These are phyloP conservation scores for Russula virescens DNA, from an alignment of 768 basidiomycete genomes.

Conservation along the genomic window DNA sequence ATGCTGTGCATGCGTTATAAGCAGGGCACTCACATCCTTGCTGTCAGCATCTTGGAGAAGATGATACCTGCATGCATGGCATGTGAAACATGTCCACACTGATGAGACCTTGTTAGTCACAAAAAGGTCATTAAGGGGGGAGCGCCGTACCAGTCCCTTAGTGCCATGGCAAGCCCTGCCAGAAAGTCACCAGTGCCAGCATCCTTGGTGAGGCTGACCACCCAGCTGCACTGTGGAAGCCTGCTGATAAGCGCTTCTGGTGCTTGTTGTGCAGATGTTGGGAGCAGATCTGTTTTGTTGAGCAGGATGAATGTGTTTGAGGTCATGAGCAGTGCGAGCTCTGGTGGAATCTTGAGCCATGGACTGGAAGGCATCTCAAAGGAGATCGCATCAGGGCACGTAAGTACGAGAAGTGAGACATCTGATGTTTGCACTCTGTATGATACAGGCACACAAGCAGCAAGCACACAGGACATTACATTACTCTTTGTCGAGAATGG, in stretches of 20 bases:
- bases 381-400: slow-evolving; percentile 47
- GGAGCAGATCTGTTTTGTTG: slow-evolving; percentile 69
- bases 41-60: no score
- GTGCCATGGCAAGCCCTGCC: no score
- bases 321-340: slow-evolving; percentile 45
- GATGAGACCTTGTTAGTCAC: no score
- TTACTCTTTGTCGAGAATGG: background rate
- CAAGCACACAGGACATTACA: background rate
- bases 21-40: no score
- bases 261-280: slow-evolving; percentile 7
- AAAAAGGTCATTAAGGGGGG: no score
- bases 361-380: slow-evolving; percentile 3
- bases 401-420: slow-evolving; percentile 73
- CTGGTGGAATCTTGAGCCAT: slow-evolving; percentile 37
- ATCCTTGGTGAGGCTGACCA: slow-evolving; percentile 53
- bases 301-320: slow-evolving; percentile 61
- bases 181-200: slow-evolving; percentile 57
- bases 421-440: slow-evolving; percentile 62
- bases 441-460: background rate
- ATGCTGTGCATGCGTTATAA: no score
- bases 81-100: no score
- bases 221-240: slow-evolving; percentile 39
- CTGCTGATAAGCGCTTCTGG: background rate
- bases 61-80: no score
- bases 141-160: slow-evolving; percentile 44